Evolutionary conservation across 108 stramenopile species (phyloP).

Genomic region (Nitzschia putrida): DNA sequence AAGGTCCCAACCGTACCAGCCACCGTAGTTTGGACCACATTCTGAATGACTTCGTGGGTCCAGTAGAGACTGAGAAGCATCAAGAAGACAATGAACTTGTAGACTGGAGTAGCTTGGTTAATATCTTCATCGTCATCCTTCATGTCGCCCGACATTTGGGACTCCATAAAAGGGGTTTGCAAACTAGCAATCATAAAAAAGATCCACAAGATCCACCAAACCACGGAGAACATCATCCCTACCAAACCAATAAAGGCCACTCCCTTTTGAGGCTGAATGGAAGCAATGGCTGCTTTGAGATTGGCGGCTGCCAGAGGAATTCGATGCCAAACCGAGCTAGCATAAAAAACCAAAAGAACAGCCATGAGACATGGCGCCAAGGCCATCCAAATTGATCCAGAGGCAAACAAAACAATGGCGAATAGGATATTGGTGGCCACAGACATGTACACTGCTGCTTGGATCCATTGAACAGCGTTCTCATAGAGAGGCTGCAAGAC

Average conservation of each 20-base stretch:
- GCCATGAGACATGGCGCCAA: conserved; percentile 2
- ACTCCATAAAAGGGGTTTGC: conserved; percentile 11
- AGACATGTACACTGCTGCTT: conserved; percentile 11
- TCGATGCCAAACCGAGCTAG: conserved; percentile 42
- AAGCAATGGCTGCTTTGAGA: conserved; percentile 52
- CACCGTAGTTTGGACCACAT: conserved; percentile 78
- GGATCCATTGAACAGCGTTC: conserved; percentile 6
- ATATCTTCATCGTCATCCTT: conserved; percentile 10
- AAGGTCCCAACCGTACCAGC: conserved; percentile 90
- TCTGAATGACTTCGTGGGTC: conserved; percentile 70
- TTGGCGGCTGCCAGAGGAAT: conserved; percentile 81
- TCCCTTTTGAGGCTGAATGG: conserved; percentile 58
- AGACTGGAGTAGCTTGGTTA: not conserved
- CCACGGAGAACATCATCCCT: conserved; percentile 11
- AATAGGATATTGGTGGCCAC: conserved; percentile 6
- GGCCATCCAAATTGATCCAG: conserved; percentile 8
- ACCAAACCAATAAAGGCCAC: conserved; percentile 30
- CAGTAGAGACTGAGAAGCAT: conserved; percentile 79
- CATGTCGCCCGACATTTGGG: not conserved
- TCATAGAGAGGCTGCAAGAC: conserved; percentile 3
- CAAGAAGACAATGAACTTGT: conserved; percentile 1
- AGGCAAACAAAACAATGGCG: conserved; percentile 3
- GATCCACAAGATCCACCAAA: conserved; percentile 30
- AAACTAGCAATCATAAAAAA: conserved; percentile 6
- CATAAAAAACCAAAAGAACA: conserved; percentile 15